Percentiles rank a stretch among this genome's conserved stretches.
phyloP scores from a whole-genome alignment of 1,284 basidiomycete genomes.

The Neonothopanus nambi region DNA sequence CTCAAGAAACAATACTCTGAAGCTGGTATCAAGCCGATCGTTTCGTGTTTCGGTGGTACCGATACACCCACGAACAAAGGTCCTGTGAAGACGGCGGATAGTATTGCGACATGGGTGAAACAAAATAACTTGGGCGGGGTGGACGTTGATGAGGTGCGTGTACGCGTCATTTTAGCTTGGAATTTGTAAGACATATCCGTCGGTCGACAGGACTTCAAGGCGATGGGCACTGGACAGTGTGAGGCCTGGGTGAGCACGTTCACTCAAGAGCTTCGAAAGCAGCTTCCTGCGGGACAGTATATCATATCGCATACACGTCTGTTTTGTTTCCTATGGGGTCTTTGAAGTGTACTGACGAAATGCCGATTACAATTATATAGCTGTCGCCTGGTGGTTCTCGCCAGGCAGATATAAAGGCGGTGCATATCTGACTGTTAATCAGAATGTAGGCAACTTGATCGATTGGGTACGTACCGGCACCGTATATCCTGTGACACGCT shows the following conservation, averaged over 20 bases:
- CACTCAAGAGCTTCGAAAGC: not conserved
- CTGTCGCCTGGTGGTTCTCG: not conserved
- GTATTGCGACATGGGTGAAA: not conserved
- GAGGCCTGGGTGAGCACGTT: not conserved
- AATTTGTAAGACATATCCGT: too few species aligned
- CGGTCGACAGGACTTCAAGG: not conserved
- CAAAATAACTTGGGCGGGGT: not conserved
- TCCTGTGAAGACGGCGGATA: not conserved
- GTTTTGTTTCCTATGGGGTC: not conserved
- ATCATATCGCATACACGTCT: slow-evolving; percentile 1
- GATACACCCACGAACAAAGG: not conserved
- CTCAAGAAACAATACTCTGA: not conserved
- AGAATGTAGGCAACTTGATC: not conserved
- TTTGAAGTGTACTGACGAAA: too few species aligned
- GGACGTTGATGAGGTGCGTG: not conserved
- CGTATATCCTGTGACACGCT: too few species aligned
- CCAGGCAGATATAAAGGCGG: not conserved
- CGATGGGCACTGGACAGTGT: not conserved
- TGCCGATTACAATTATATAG: too few species aligned
- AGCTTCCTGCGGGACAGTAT: not conserved
- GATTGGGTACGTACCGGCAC: not conserved
- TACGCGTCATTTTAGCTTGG: too few species aligned
- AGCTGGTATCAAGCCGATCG: not conserved
- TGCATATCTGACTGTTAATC: not conserved
- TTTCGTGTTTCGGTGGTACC: not conserved